These are phyloP conservation scores for Suhomyces kilbournensis DNA, from an alignment of 805 yeast genomes.

Conservation along the genomic window DNA sequence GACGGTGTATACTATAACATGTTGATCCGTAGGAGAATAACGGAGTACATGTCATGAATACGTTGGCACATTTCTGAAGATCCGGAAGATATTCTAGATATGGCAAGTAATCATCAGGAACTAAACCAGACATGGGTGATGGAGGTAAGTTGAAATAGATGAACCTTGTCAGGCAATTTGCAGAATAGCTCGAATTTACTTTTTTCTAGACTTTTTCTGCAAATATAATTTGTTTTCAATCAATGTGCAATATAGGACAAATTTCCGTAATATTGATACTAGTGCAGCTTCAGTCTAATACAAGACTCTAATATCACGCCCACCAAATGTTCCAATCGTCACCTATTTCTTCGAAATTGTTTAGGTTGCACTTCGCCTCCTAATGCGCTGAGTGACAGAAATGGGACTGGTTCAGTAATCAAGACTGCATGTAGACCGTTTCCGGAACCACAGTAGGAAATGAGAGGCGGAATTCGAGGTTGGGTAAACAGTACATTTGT, in stretches of 20 bases:
- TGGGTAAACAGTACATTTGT: not conserved
- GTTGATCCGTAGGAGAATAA: constrained; percentile 85
- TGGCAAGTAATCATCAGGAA: constrained; percentile 21
- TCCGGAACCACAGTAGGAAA: not conserved
- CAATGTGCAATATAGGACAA: not conserved
- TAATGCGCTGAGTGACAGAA: not conserved
- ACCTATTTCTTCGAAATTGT: not conserved
- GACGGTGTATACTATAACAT: constrained; percentile 59
- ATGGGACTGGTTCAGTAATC: not conserved
- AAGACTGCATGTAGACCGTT: not conserved
- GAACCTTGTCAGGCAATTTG: not conserved
- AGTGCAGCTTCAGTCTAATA: not conserved
- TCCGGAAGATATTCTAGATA: constrained; percentile 27
- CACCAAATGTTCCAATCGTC: not conserved
- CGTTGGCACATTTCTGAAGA: constrained; percentile 55
- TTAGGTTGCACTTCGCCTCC: not conserved
- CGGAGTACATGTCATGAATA: constrained; percentile 77
- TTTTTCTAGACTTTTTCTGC: not conserved
- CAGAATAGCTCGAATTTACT: not conserved
- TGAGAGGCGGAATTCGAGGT: not conserved
- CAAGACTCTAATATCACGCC: not conserved
- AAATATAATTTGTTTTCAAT: not conserved
- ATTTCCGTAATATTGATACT: not conserved
- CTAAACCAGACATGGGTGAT: constrained; percentile 7
- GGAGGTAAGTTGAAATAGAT: not conserved